A percentile compares a stretch with the other conserved stretches of the same genome.
These are phyloP conservation scores for Leccinum longicurvipes DNA, from an alignment of 768 basidiomycete genomes.

Conservation along the genomic window DNA sequence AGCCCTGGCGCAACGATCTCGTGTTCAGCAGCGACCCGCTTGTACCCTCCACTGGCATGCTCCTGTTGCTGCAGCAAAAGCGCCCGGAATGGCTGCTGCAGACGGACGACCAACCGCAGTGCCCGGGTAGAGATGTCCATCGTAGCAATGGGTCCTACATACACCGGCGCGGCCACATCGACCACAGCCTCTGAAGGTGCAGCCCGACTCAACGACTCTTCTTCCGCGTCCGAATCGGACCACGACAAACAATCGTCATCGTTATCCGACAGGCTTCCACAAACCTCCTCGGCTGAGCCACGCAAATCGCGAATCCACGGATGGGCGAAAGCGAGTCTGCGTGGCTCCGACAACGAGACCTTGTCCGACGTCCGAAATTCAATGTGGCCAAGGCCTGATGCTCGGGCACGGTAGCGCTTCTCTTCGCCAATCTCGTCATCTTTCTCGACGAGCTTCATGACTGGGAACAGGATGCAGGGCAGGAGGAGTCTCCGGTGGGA, in stretches of 20 bases:
- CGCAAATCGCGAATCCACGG: constrained; percentile 13
- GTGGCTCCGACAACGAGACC: neutral
- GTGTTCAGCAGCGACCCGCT: neutral
- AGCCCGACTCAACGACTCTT: neutral
- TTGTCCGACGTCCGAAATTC: constrained; percentile 1
- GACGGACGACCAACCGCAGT: constrained; percentile 4
- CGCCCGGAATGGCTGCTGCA: constrained; percentile 8
- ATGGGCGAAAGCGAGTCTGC: constrained; percentile 2
- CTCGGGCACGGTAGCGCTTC: neutral
- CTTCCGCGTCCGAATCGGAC: neutral
- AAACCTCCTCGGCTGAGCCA: neutral
- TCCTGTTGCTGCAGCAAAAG: constrained; percentile 4
- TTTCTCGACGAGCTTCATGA: neutral
- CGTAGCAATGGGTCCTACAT: too few relatives aligned
- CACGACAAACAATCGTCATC: neutral
- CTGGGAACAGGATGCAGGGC: constrained; percentile 9
- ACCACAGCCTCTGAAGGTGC: neutral
- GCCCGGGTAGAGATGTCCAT: neutral
- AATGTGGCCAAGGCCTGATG: neutral
- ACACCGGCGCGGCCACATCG: neutral
- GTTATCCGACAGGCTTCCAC: neutral
- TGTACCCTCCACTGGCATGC: neutral
- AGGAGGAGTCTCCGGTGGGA: constrained; percentile 1
- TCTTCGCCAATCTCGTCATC: neutral
- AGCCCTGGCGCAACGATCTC: neutral